Evolutionary conservation across 331 rosid genomes (phyloP).

Genomic region (Arachis monticola): DNA sequence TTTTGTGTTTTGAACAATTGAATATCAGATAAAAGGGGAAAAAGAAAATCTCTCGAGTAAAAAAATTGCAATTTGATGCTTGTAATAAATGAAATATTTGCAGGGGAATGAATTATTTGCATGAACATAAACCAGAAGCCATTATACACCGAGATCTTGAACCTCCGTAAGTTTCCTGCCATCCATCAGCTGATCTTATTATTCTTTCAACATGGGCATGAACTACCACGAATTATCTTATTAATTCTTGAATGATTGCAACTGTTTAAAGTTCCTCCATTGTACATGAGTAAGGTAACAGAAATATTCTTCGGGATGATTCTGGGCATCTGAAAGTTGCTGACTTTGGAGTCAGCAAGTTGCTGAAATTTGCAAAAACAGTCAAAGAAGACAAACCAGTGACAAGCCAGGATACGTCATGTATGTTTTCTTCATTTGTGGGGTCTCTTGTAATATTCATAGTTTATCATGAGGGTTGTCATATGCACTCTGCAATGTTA

Average conservation of each 20-base stretch:
- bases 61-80: conserved; percentile 4
- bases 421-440: conserved; percentile 54
- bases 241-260: conserved; percentile 42
- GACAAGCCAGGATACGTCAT: conserved; percentile 67
- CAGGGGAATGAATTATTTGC: conserved; percentile 98
- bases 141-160: conserved; percentile 95
- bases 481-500: conserved; percentile 12
- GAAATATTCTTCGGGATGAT: conserved; percentile 96
- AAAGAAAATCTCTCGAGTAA: not conserved
- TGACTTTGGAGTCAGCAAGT: conserved; percentile 95
- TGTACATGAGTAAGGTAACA: conserved; percentile 68
- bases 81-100: conserved; percentile 22
- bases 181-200: conserved; percentile 26
- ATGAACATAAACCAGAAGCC: conserved; percentile 86
- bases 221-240: conserved; percentile 13
- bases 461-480: conserved; percentile 5
- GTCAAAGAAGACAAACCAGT: conserved; percentile 89
- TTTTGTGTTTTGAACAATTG: conserved; percentile 26
- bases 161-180: conserved; percentile 83
- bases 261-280: conserved; percentile 45
- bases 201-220: conserved; percentile 28
- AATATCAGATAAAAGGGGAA: conserved; percentile 1
- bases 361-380: conserved; percentile 64
- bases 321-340: conserved; percentile 95
- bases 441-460: conserved; percentile 21